Evolutionary conservation across 768 basidiomycete genomes (phyloP).

Genomic region (Leccinum barrowsii): DNA sequence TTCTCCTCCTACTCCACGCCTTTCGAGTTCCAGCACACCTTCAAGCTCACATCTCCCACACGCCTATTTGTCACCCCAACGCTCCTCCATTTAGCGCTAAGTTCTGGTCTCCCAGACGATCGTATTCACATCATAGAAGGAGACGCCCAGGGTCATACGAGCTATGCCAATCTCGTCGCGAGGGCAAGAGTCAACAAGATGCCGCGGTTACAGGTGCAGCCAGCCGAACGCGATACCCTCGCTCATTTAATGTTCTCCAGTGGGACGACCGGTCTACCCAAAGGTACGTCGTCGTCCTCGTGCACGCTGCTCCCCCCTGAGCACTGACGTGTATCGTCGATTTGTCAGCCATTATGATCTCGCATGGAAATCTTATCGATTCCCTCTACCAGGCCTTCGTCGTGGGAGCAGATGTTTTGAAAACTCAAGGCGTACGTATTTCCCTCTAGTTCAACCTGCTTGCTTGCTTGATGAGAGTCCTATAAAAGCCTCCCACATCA

Average conservation of each 20-base stretch:
- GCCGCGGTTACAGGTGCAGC: constrained; percentile 40
- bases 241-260: constrained; percentile 76
- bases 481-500: constrained; percentile 36
- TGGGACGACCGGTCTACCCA: constrained; percentile 73
- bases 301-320: not conserved
- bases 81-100: constrained; percentile 40
- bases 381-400: constrained; percentile 40
- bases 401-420: constrained; percentile 24
- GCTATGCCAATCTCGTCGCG: constrained; percentile 44
- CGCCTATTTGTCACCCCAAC: constrained; percentile 51
- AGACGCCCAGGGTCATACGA: constrained; percentile 35
- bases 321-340: constrained; percentile 2
- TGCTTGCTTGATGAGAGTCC: not conserved
- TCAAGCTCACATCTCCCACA: constrained; percentile 47
- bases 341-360: constrained; percentile 62
- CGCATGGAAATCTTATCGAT: constrained; percentile 59
- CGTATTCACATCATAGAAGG: constrained; percentile 51
- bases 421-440: constrained; percentile 39
- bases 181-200: constrained; percentile 35
- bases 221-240: constrained; percentile 49
- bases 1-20: constrained; percentile 54
- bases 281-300: constrained; percentile 43
- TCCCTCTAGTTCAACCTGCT: not conserved
- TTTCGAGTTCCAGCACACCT: constrained; percentile 50
- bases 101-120: constrained; percentile 36